Evolutionary conservation across 495 filamentous ascomycete species (phyloP), one percentile per base, ranked within the genome.

Genomic region (Penicillium egyptiacum): DNA sequence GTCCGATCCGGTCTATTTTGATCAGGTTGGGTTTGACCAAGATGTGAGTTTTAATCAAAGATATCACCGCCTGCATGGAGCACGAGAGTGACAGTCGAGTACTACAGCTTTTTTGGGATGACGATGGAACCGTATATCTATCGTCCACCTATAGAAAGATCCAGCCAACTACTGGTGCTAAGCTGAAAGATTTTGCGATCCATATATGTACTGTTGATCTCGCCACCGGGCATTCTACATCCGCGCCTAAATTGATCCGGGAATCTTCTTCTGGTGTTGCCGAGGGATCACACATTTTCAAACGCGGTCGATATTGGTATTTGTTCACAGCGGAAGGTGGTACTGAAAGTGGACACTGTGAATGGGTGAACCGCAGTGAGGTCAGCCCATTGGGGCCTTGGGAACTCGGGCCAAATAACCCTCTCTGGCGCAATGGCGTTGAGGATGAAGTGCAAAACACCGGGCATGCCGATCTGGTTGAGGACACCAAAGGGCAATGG

Each of bases 251-350:
- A 12, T 70, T 73, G 7, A 77, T 86, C 44, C 83, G 82, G 67
- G 82, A 81, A 49, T 85, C 83, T 3, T 71, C 75, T 17, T 79
- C 78, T 0, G 68, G 75, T 0, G 77, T 76, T 4, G 80, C 85
- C 0, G 86, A 88, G 68, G 86, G 85, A 6, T 85, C 86, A 1
- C 86, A 88, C 52, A 71, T 89, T 31, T 87, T 86, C 66, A 80
- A 80, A 51, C 82, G 84, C 22, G 83, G 83, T 50, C 81, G 75
- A 0, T 88, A 81, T 66, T 88, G 86, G 63, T 90, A 89, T 58
- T 75, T 90, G 31, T 75, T 90, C 53, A 84, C 83, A 7, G 85
- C 85, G 0, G 86, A 89, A 72, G 85, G 84, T 1, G 86, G 86
- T 17, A 88, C 86, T 0, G 64, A 83, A 14, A 71, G 77, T 74